Evolutionary conservation across 768 basidiomycete genomes (phyloP), one percentile per base, ranked within the genome.

Genomic region (Plicaturopsis crispa): DNA sequence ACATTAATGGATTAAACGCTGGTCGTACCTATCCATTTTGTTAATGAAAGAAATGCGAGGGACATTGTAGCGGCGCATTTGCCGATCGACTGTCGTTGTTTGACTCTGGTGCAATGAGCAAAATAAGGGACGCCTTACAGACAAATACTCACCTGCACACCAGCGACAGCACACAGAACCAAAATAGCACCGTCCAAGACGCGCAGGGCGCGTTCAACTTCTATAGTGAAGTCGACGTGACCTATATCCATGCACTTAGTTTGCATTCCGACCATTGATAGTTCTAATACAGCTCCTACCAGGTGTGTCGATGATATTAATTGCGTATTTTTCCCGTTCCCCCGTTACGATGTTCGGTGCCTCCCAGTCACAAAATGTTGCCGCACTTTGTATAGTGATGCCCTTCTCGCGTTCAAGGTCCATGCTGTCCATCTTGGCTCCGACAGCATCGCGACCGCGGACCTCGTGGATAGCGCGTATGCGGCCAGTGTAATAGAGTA

Each of bases 361-460:
- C 40, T 84, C 73, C 96, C 96, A 99, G 56, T 98, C 94, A 49
- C 91, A 94, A 62, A 93, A 99, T 0, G 96, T 98, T 1, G 96
- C 96, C 3, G 96, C 96, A 52, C 88, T 92, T 62, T 99, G 96
- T 45, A 99, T 99, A 23, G 96, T 99, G 51, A 99, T 99, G 26
- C 96, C 96, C 66, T 99, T 98, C 62, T 98, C 96, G 33, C 94
- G 73, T 59, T 99, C 96, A 4, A 99, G 69, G 46, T 99, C 96
- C 96, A 99, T 99, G 49, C 84, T 89, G 61, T 99, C 96, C 96
- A 99, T 99, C 69, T 99, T 99, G 6, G 96, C 96, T 37, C 96
- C 96, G 14, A 98, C 92, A 20, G 83, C 80, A 59, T 99, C 96
- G 38, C 86, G 75, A 31, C 96, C 96, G 43, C 96, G 74, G 50